Base-by-base conservation (phyloP, 441 rosid species). In the Gossypium laxum region DNA sequence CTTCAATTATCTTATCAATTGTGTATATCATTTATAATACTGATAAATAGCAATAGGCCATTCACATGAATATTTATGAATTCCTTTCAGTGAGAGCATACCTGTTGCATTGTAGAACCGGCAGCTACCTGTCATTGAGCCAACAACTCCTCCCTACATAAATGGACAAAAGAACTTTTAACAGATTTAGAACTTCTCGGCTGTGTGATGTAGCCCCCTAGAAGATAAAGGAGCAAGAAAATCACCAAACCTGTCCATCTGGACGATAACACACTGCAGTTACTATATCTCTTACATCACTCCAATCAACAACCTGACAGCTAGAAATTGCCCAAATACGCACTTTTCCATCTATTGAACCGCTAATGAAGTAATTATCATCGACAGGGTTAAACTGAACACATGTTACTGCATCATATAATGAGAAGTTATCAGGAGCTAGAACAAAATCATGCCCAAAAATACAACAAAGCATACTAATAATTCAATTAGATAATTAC, bases 291-390 rank as follows among this genome's bases (percentile, higher is more conserved):
- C 86, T 82, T 57, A 83, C 73, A 56, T 91, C 88, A 2, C 87
- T 87, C 91, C 92, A 95, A 47, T 91, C 96, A 68, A 89, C 87
- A 76, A 95, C 99, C 58, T 84, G 86, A 73, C 88, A 81, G 22
- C 81, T 74, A 73, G 81, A 69, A 67, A 85, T 77, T 61, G 85
- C 89, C 99, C 99, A 95, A 21, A 92, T 91, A 19, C 99, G 95
- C 76, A 92, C 85, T 85, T 91, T 95, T 68, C 98, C 98, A 79
- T 95, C 99, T 67, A 95, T 86, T 10, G 98, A 95, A 69, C 98
- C 98, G 41, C 91, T 95, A 78, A 92, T 85, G 87, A 95, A 95
- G 81, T 82, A 78, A 76, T 86, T 85, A 71, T 91, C 89, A 81
- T 92, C 88, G 32, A 83, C 82, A 15, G 97, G 99, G 82, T 95